Percentiles rank a stretch among this genome's conserved stretches.
These are phyloP conservation scores for Phytopythium vexans DNA, from an alignment of 352 stramenopile species.

Conservation along the genomic window DNA sequence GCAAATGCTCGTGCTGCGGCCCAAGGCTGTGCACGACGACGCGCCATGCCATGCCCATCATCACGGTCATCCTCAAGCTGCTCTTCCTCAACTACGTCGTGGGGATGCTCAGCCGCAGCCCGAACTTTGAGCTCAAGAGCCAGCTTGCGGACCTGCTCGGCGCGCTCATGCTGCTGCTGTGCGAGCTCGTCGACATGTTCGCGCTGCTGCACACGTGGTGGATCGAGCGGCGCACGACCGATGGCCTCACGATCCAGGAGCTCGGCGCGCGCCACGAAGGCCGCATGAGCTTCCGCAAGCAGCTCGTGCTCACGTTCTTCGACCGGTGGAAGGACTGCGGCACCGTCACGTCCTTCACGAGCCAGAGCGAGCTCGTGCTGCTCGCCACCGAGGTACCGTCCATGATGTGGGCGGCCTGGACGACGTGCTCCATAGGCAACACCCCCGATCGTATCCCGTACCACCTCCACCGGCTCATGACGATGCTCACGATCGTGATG, in stretches of 20 bases:
- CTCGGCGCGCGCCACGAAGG: constrained; percentile 9
- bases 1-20: constrained; percentile 13
- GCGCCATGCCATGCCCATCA: constrained; percentile 19
- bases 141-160: constrained; percentile 19
- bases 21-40: constrained; percentile 17
- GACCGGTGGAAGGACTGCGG: constrained; percentile 31
- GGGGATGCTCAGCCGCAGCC: constrained; percentile 11
- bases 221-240: constrained; percentile 5
- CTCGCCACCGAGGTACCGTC: constrained; percentile 17
- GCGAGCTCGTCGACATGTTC: constrained; percentile 21
- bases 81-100: constrained; percentile 21
- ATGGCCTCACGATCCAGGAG: constrained; percentile 13
- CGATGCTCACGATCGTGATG: constrained; percentile 28
- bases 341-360: constrained; percentile 27
- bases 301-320: constrained; percentile 26
- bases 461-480: constrained; percentile 28
- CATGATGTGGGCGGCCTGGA: constrained; percentile 28
- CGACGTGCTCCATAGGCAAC: constrained; percentile 16
- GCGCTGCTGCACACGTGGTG: constrained; percentile 22
- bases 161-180: constrained; percentile 26
- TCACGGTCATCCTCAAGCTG: constrained; percentile 21
- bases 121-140: constrained; percentile 19
- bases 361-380: constrained; percentile 24
- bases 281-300: constrained; percentile 14
- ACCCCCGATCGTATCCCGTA: constrained; percentile 20